Evolutionary conservation across 2,329 filamentous ascomycete species (phyloP), one percentile per base, ranked within the genome.

Genomic region (Acephala macrosclerotiorum): DNA sequence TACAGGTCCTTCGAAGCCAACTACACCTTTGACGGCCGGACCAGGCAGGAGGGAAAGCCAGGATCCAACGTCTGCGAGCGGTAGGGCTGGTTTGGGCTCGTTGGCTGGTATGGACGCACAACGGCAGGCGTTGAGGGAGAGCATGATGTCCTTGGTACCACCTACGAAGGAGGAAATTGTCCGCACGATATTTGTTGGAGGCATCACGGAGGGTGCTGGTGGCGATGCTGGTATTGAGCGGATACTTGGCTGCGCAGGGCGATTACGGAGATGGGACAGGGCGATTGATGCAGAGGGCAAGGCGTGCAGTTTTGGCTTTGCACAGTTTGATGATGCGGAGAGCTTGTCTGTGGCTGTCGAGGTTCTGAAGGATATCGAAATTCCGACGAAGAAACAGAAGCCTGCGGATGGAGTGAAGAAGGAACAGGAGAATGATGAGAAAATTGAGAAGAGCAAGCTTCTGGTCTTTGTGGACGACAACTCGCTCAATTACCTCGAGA

Each of bases 271-370:
- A 73, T 99, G 94, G 94, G 94, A 94, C 69, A 84, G 93, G 66
- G 90, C 89, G 38, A 89, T 92, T 77, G 89, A 91, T 45, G 58
- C 82, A n/a, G 89, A 93, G 70, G 88, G 91, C 70, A 96, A 95
- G 80, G 89, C 89, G 63, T 90, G 91, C 79, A 91, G 90, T 69
- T 98, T 98, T 82, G 96, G 95, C 16, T 98, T 99, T 80, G 96
- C 95, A 66, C 92, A 97, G 79, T 99, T 92, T 78, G 95, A 97
- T 69, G 94, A 98, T 77, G 89, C 90, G 26, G 92, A 97, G 78
- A 95, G 94, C 70, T 84, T 99, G 71, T 89, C 91, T 77, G 90
- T 90, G 53, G 96, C 95, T 51, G 89, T 94, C 63, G 93, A 96
- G 77, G 87, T 97, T 64, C 87, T 97, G 73, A 89, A 89, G 76